Base-by-base conservation (phyloP, 148 eudicot species). In the Oxyria digyna region DNA sequence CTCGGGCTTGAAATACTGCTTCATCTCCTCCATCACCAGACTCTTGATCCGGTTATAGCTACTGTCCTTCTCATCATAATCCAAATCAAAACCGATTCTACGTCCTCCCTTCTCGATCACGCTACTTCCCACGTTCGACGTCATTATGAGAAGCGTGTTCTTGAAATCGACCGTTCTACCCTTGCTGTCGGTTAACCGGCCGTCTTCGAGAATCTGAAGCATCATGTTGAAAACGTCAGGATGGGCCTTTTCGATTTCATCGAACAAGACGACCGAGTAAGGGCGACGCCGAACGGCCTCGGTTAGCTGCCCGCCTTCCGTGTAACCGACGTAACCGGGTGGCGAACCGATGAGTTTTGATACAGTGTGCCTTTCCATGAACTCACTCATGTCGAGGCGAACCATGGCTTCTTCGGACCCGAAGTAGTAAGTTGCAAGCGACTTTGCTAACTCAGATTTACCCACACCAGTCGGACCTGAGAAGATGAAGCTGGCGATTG, bases 1-100 rank as follows among this genome's bases (percentile, higher is more conserved):
- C 63, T 82, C 85, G 0, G 83, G 77, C 77, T 52, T 82, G 72
- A 82, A 82, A 10, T 68, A 37, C 65, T 75, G 49, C 37, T 65
- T 77, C 46, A 77, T 48, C 50, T 77, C 73, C 48, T 38, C 33
- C 0, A 42, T 70, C 35, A 77, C 81, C 20, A 69, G 43, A 27
- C 62, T 66, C 42, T 43, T 71, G 45, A 74, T 54, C 40, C 67
- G 42, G 18, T 66, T 68, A 35, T 67, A 43, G 1, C 55, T 46
- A n/a, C 69, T 37, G 46, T 69, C 72, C 43, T 49, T 68, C 70
- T 68, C 70, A 8, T 68, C 70, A 15, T 49, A 69, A 13, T 69
- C 72, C 37, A 69, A 46, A 10, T 69, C 72, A 37, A 69, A 69
- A 9, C 72, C 62, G 27, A 46, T 27, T 11, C 62, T 69, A 0